These are phyloP conservation scores for Microthlaspi erraticum DNA, from an alignment of 345 rosid genomes.

Conservation along the genomic window DNA sequence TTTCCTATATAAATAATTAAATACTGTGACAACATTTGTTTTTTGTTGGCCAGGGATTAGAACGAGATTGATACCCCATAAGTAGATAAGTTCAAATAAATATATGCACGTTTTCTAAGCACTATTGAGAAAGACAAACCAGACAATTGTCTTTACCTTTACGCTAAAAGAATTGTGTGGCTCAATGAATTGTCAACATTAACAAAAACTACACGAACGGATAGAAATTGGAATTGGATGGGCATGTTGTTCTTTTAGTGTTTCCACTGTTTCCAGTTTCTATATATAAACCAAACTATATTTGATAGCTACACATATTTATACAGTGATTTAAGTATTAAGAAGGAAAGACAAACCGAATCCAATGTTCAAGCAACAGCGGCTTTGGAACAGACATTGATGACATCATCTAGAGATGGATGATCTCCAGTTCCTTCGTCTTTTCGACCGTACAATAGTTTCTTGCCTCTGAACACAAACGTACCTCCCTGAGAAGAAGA, in stretches of 20 bases:
- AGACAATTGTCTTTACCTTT: conserved; percentile 18
- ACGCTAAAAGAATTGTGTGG: conserved; percentile 7
- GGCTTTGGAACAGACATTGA: conserved; percentile 64
- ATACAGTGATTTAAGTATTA: conserved; percentile 4
- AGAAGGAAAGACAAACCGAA: not conserved
- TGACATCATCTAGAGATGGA: conserved; percentile 73
- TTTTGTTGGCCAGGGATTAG: no score
- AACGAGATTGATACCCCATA: no score
- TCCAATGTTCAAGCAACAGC: conserved; percentile 51
- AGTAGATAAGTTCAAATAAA: not conserved
- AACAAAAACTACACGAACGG: not conserved
- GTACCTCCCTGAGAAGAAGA: conserved; percentile 70
- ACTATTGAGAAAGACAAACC: conserved; percentile 5
- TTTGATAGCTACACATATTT: conserved; percentile 10
- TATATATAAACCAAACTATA: not conserved
- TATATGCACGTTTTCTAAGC: no score
- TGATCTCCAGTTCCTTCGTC: conserved; percentile 90
- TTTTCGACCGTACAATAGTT: conserved; percentile 74
- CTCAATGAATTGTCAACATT: conserved; percentile 17
- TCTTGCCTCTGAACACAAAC: conserved; percentile 87
- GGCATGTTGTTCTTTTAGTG: not conserved
- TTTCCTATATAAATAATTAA: not conserved
- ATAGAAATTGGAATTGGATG: not conserved
- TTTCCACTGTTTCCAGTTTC: not conserved
- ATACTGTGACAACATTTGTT: no score